These are phyloP conservation scores for Erigeron philadelphicus DNA, from an alignment of 140 eudicot species.

Conservation along the genomic window DNA sequence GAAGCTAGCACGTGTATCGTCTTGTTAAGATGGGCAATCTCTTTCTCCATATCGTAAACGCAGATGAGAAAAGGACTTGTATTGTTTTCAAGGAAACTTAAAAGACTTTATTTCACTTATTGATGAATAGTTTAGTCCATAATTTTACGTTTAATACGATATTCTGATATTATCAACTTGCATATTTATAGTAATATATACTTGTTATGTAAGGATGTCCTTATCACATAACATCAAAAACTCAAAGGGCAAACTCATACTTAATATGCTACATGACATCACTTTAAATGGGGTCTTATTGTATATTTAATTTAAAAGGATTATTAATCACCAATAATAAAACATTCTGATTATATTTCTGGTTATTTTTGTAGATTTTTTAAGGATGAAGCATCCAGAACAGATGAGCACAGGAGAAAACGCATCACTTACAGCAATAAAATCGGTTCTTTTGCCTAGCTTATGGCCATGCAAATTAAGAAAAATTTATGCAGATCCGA, in stretches of 20 bases:
- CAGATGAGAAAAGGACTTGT: slow-evolving; percentile 25
- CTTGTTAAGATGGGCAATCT: slow-evolving; percentile 12
- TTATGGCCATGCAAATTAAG: slow-evolving; percentile 45
- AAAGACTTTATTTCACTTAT: neutral
- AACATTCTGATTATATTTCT: neutral
- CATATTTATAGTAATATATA: neutral
- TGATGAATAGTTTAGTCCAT: neutral
- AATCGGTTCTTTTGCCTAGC: slow-evolving; percentile 41
- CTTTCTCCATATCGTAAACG: slow-evolving; percentile 17
- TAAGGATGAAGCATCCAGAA: slow-evolving; percentile 63
- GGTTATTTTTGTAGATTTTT: slow-evolving; percentile 41
- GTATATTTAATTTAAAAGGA: neutral
- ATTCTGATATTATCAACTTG: slow-evolving; percentile 13
- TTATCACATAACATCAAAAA: slow-evolving; percentile 20
- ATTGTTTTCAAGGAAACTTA: neutral
- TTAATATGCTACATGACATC: slow-evolving; percentile 20
- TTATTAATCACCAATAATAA: slow-evolving; percentile 2
- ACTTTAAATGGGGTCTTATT: slow-evolving; percentile 23
- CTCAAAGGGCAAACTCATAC: slow-evolving; percentile 1
- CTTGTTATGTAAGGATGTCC: neutral
- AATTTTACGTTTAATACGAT: slow-evolving; percentile 2
- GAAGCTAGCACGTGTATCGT: slow-evolving; percentile 15
- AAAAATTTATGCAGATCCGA: slow-evolving; percentile 59
- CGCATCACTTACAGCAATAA: slow-evolving; percentile 37
- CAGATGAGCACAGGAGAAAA: slow-evolving; percentile 41